Evolutionary conservation across 768 basidiomycete species (phyloP).

Genomic region (Cyathus striatus): DNA sequence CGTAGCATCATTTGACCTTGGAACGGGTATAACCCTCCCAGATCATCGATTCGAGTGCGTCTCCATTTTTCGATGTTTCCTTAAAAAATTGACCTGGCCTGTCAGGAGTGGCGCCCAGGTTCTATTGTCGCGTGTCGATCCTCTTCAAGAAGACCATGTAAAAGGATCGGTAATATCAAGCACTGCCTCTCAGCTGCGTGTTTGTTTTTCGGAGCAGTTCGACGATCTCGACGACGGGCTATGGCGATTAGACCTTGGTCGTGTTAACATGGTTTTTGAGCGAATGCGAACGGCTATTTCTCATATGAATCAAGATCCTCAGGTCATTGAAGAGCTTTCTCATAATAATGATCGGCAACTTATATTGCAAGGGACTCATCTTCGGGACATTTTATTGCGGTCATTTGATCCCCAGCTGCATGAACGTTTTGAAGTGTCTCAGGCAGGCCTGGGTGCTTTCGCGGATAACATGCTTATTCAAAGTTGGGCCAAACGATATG

Average conservation of each 20-base stretch:
- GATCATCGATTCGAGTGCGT: constrained; percentile 71
- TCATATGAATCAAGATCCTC: constrained; percentile 50
- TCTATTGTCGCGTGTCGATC: constrained; percentile 58
- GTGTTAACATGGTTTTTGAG: constrained; percentile 57
- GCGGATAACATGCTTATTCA: constrained; percentile 69
- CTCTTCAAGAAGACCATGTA: constrained; percentile 46
- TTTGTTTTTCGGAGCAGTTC: constrained; percentile 50
- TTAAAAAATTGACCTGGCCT: constrained; percentile 2
- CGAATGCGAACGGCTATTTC: constrained; percentile 68
- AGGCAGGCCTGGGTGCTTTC: constrained; percentile 44
- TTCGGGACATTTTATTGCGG: constrained; percentile 67
- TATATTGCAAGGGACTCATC: constrained; percentile 50
- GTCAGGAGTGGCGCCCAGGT: constrained; percentile 69
- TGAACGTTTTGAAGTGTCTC: constrained; percentile 22
- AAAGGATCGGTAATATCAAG: constrained; percentile 51
- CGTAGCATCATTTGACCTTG: constrained; percentile 59
- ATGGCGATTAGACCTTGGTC: constrained; percentile 72
- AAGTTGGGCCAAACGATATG: constrained; percentile 78
- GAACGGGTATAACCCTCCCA: constrained; percentile 59
- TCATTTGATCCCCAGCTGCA: constrained; percentile 40
- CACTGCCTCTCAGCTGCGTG: constrained; percentile 46
- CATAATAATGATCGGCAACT: constrained; percentile 20
- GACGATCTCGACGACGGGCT: constrained; percentile 36
- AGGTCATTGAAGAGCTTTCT: constrained; percentile 26
- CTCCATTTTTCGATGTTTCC: not conserved